Evolutionary conservation across 202 grass and related monocot genomes (phyloP), one percentile per base, ranked within the genome.

Genomic region (Schoenoplectus triqueter): DNA sequence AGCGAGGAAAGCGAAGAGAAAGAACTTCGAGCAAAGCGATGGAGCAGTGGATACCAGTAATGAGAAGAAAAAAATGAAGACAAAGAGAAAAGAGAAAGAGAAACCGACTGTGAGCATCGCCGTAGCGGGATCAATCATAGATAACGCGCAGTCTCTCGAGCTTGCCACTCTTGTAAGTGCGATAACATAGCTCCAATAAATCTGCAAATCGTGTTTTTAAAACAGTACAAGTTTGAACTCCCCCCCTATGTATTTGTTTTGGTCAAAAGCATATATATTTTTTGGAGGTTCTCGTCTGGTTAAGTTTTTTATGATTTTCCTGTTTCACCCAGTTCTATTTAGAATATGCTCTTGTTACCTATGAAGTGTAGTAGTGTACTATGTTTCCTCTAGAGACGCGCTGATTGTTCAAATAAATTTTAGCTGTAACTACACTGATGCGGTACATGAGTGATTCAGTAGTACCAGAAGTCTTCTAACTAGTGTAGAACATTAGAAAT

Each of bases 81-180:
- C 65, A 46, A 52, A 81, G 59, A 22, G 10, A 42, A 59, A 73
- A 39, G 55, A 80, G 69, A 87, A 65, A 81, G 64, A 39, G 91
- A 98, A 83, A 49, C 84, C 87, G 0, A 94, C 91, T 49, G 88
- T 95, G 75, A 98, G 95, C 74, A 95, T 93, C 80, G 91, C 91
- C 10, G 80, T 97, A 0, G 89, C 89, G 1, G 91, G 89, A 3
- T 98, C 91, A 61, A 92, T 98, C 85, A 85, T 98, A n/a, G 93
- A 98, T 77, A 98, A 98, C 82, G 90, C 95, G 8, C 95, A 98
- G 74, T 93, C 92, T 6, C 95, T 98, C 45, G 91, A 98, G 84
- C 93, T 98, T 4, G 91, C 92, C 55, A 98, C 95, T 49, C 91
- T 93, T 57, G 95, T 98, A 84, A 64, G 94, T 90, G 68, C 21